These are phyloP conservation scores for Albifimbria verrucaria DNA, from an alignment of 2,329 filamentous ascomycete genomes.

Conservation along the genomic window DNA sequence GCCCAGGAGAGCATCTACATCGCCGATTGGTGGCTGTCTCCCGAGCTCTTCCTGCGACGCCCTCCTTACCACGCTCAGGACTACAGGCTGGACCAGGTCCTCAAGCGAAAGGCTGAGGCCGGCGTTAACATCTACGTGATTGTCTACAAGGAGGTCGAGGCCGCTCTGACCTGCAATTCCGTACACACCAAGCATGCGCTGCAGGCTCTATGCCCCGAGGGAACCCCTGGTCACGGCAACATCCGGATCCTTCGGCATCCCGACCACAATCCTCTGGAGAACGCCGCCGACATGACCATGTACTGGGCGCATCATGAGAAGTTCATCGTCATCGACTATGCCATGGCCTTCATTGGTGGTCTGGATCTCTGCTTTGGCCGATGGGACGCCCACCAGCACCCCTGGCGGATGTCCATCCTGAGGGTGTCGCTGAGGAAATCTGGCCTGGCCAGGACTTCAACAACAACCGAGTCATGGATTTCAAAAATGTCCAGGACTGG, in stretches of 20 bases:
- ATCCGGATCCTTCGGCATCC: slow-evolving; percentile 88
- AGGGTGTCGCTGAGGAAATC: slow-evolving; percentile 75
- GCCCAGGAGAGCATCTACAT: slow-evolving; percentile 96
- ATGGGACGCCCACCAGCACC: slow-evolving; percentile 88
- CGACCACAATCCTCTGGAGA: slow-evolving; percentile 92
- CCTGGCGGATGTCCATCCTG: slow-evolving; percentile 82
- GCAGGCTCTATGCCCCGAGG: slow-evolving; percentile 74
- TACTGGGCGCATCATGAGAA: slow-evolving; percentile 99
- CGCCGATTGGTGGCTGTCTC: slow-evolving; percentile 94
- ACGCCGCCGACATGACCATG: slow-evolving; percentile 92
- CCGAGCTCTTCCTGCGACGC: slow-evolving; percentile 79
- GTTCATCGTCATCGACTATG: slow-evolving; percentile 91
- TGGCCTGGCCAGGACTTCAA: slow-evolving; percentile 98
- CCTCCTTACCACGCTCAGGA: slow-evolving; percentile 80
- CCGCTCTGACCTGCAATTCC: slow-evolving; percentile 86
- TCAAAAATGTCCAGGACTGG: slow-evolving; percentile 87
- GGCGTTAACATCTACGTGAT: slow-evolving; percentile 94
- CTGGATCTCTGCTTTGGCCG: slow-evolving; percentile 93
- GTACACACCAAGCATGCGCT: slow-evolving; percentile 88
- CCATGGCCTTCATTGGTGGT: slow-evolving; percentile 87
- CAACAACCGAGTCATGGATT: slow-evolving; percentile 95
- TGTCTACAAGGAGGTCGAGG: slow-evolving; percentile 85
- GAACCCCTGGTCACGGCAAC: slow-evolving; percentile 78
- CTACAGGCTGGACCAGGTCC: slow-evolving; percentile 79
- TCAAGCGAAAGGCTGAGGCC: slow-evolving; percentile 85